Percentiles rank a stretch among this genome's conserved stretches.
Evolutionary conservation across 23 red algal genomes (phyloP).

Genomic region (Rhodosorus marinus): DNA sequence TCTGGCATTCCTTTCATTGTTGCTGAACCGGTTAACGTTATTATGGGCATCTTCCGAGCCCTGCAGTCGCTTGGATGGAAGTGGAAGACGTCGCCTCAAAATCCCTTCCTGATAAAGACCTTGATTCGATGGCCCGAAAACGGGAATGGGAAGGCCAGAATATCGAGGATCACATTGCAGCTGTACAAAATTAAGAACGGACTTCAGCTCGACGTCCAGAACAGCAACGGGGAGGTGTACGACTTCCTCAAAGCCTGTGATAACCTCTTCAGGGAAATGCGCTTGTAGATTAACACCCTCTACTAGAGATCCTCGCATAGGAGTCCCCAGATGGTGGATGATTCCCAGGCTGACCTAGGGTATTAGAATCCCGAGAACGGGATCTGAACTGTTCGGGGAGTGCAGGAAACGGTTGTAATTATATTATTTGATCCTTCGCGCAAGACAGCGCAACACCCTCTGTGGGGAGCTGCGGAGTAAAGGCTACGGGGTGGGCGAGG

Average conservation of each 20-base stretch:
- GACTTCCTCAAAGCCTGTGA: slow-evolving; percentile 44
- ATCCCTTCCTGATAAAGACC: slow-evolving; percentile 45
- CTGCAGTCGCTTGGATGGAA: slow-evolving; percentile 50
- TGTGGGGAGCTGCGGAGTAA: too few species aligned
- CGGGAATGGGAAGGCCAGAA: slow-evolving; percentile 1
- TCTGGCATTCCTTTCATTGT: slow-evolving; percentile 10
- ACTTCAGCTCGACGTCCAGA: slow-evolving; percentile 51
- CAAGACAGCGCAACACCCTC: too few species aligned
- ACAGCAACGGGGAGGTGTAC: slow-evolving; percentile 55
- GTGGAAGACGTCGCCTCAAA: slow-evolving; percentile 55
- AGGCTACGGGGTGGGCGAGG: too few species aligned
- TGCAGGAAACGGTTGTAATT: too few species aligned
- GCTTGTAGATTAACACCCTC: too few species aligned
- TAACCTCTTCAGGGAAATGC: slow-evolving; percentile 38
- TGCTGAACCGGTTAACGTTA: neutral
- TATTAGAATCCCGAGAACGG: too few species aligned
- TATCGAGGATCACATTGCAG: slow-evolving; percentile 53
- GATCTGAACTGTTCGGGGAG: too few species aligned
- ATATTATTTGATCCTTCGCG: too few species aligned
- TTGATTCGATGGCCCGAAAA: slow-evolving; percentile 3
- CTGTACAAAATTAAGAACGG: slow-evolving; percentile 58
- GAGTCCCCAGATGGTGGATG: too few species aligned
- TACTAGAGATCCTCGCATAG: too few species aligned
- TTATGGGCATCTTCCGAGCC: slow-evolving; percentile 81
- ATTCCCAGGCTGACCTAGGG: too few species aligned